Evolutionary conservation across 164 flowering plant genomes (phyloP).

Genomic region (Magnolia changhungtana): DNA sequence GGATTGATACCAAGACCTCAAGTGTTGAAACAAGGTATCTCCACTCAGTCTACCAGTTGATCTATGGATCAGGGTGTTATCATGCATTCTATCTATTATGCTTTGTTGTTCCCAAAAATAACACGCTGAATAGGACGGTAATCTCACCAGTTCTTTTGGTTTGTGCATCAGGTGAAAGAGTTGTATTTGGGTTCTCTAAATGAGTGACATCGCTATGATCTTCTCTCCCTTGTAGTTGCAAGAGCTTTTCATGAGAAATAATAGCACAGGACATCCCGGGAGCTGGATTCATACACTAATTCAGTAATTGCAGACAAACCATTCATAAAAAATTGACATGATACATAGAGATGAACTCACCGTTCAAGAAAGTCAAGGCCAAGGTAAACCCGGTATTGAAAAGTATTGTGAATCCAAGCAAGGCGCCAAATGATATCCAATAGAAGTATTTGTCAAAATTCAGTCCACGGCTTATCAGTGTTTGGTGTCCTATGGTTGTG

Average conservation of each 20-base stretch:
- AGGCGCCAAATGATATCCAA: conserved; percentile 57
- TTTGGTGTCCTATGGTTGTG: conserved; percentile 42
- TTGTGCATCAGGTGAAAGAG: background rate
- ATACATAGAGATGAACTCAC: conserved; percentile 30
- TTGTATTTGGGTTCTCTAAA: conserved; percentile 12
- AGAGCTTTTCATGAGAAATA: conserved; percentile 52
- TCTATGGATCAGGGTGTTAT: too few species aligned
- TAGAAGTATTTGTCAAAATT: conserved; percentile 36
- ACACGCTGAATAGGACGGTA: background rate
- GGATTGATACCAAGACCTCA: too few species aligned
- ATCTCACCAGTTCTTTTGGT: conserved; percentile 33
- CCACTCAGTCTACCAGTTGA: too few species aligned
- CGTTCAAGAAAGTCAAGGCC: conserved; percentile 44
- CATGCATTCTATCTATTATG: background rate
- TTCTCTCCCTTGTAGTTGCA: conserved; percentile 32
- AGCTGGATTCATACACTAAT: conserved; percentile 30
- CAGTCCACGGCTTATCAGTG: conserved; percentile 47
- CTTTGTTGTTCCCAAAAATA: background rate
- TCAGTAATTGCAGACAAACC: background rate
- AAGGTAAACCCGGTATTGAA: conserved; percentile 47
- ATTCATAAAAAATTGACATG: background rate
- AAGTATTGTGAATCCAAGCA: conserved; percentile 45
- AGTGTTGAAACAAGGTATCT: too few species aligned
- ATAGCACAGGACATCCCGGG: conserved; percentile 46
- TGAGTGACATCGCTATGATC: conserved; percentile 8